Conservation (phyloP, 228 moss, liverwort and hornwort species). For the Sphagnum magellanicum region DNA sequence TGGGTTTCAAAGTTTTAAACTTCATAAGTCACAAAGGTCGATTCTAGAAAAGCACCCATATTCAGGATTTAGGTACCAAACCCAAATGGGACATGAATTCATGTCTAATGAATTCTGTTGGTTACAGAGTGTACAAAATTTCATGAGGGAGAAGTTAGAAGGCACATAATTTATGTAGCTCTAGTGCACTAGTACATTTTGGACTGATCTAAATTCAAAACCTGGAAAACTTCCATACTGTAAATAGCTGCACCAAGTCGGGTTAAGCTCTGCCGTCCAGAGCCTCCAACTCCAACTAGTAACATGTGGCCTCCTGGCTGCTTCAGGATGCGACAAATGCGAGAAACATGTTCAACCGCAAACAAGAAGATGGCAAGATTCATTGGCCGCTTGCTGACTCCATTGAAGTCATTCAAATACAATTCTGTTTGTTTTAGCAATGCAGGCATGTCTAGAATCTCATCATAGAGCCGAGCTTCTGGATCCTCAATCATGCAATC, state of each 20-base stretch:
- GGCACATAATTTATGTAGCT: too few relatives aligned
- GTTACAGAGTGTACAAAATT: too few relatives aligned
- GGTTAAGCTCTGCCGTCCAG: conserved; percentile 85
- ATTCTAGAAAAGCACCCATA: too few relatives aligned
- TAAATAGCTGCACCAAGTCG: conserved; percentile 73
- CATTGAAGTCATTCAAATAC: conserved; percentile 77
- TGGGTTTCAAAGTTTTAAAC: too few relatives aligned
- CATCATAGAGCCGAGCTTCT: conserved; percentile 77
- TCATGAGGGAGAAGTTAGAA: too few relatives aligned
- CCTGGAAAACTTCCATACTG: conserved; percentile 91
- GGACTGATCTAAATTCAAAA: conserved; percentile 1
- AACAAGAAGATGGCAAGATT: conserved; percentile 89
- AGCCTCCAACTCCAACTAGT: conserved; percentile 90
- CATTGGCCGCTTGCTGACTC: conserved; percentile 88
- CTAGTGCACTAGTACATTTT: too few relatives aligned
- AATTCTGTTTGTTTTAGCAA: conserved; percentile 58
- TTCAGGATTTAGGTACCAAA: too few relatives aligned
- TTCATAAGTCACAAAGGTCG: too few relatives aligned
- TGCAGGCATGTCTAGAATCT: conserved; percentile 36
- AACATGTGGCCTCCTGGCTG: conserved; percentile 91
- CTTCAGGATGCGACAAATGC: conserved; percentile 78
- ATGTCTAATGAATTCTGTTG: too few relatives aligned
- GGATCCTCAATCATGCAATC: conserved; percentile 83
- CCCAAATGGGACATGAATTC: too few relatives aligned
- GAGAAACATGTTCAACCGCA: conserved; percentile 78